phyloP scores from a whole-genome alignment of 108 stramenopile genomes.

The Bacterosira constricta region DNA sequence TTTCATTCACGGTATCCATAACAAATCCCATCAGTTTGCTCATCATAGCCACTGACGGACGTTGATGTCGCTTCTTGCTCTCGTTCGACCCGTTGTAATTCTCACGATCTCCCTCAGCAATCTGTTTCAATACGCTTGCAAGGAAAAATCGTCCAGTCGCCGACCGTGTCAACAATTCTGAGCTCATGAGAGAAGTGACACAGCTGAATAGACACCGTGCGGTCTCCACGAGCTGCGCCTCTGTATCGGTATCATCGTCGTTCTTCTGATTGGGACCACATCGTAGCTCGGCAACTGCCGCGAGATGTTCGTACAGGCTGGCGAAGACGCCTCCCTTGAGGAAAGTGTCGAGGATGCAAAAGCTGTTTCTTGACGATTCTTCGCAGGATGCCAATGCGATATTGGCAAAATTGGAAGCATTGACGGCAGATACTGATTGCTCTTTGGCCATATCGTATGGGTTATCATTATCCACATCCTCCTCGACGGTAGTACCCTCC shows the following conservation, averaged over 20 bases:
- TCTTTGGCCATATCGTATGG: slow-evolving; percentile 23
- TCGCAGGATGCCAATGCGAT: slow-evolving; percentile 19
- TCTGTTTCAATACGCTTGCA: slow-evolving; percentile 33
- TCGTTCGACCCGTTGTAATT: background rate
- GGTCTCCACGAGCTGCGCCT: slow-evolving; percentile 9
- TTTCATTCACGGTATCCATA: slow-evolving; percentile 37
- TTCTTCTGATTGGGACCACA: slow-evolving; percentile 16
- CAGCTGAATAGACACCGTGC: slow-evolving; percentile 39
- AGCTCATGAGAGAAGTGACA: slow-evolving; percentile 29
- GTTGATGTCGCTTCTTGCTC: no score
- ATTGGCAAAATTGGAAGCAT: background rate
- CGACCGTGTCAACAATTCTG: slow-evolving; percentile 33
- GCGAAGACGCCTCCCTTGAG: slow-evolving; percentile 43
- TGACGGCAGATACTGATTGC: no score
- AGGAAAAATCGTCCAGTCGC: slow-evolving; percentile 28
- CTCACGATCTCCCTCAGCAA: slow-evolving; percentile 39
- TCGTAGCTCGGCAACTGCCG: slow-evolving; percentile 40
- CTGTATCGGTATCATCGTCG: slow-evolving; percentile 24
- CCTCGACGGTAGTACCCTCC: background rate
- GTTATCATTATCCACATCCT: slow-evolving; percentile 22
- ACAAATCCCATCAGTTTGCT: slow-evolving; percentile 19
- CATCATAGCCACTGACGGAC: slow-evolving; percentile 5
- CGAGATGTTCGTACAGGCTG: slow-evolving; percentile 45
- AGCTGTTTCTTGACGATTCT: slow-evolving; percentile 15
- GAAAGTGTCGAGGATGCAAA: slow-evolving; percentile 23